Conservation (phyloP, 2,329 filamentous ascomycete species). For the Exophiala sideris region DNA sequence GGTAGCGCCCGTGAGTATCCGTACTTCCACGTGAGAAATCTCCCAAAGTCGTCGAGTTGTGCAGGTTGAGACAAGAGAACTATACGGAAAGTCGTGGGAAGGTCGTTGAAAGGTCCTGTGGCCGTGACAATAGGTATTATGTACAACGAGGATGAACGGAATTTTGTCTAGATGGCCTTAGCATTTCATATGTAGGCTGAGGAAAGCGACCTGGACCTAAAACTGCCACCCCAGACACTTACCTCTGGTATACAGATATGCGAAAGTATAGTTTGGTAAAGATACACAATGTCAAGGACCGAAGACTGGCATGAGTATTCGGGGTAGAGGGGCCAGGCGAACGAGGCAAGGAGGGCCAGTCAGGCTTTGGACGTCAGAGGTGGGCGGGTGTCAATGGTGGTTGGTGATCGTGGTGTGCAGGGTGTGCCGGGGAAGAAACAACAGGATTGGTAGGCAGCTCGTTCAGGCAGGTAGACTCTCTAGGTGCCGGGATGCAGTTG, state of each 20-base stretch:
- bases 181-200: neutral
- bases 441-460: slow-evolving; percentile 16
- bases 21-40: neutral
- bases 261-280: slow-evolving; percentile 1
- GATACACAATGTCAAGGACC: slow-evolving; percentile 5
- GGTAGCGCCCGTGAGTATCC: neutral
- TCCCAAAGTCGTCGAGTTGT: neutral
- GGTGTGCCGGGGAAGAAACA: slow-evolving; percentile 13
- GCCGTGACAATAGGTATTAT: slow-evolving; percentile 1
- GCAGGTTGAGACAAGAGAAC: neutral
- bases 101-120: neutral
- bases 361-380: slow-evolving; percentile 19
- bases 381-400: slow-evolving; percentile 16
- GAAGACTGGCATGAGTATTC: slow-evolving; percentile 8
- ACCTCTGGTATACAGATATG: slow-evolving; percentile 10
- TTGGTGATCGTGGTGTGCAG: slow-evolving; percentile 17
- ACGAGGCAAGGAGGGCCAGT: slow-evolving; percentile 3
- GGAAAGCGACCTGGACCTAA: neutral
- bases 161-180: slow-evolving; percentile 1
- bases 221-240: slow-evolving; percentile 1
- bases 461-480: slow-evolving; percentile 18
- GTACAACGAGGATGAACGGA: slow-evolving; percentile 3
- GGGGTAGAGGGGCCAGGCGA: slow-evolving; percentile 5
- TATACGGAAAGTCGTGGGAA: slow-evolving; percentile 2
- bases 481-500: slow-evolving; percentile 18